Percentiles rank a stretch among this genome's conserved stretches.
Evolutionary conservation across 306 rosid species (phyloP).

Genomic region (Rosa multiflora): DNA sequence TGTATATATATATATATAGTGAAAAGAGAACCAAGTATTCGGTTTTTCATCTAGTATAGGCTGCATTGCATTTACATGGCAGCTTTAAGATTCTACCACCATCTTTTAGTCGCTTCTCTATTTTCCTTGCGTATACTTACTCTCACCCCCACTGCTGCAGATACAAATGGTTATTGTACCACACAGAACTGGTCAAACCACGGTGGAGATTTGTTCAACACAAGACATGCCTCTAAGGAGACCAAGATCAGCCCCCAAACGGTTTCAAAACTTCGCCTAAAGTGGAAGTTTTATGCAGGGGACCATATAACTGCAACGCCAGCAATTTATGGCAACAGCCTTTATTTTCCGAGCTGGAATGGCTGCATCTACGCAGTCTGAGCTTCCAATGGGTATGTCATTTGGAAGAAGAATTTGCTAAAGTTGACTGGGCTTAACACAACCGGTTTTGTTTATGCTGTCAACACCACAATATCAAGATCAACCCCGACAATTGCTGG

Average conservation of each 20-base stretch:
- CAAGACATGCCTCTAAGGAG: constrained; percentile 52
- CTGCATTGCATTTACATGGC: not conserved
- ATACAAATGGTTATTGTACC: not conserved
- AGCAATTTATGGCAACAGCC: constrained; percentile 32
- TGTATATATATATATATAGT: no score
- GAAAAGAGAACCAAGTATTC: not conserved
- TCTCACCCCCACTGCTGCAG: not conserved
- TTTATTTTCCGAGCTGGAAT: constrained; percentile 68
- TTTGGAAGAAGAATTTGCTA: constrained; percentile 38
- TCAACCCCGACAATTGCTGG: constrained; percentile 47
- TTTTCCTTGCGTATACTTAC: not conserved
- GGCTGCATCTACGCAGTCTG: constrained; percentile 48
- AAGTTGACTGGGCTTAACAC: constrained; percentile 37
- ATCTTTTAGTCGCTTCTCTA: not conserved
- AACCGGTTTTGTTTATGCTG: constrained; percentile 30
- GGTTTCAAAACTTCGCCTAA: constrained; percentile 33
- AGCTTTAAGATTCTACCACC: not conserved
- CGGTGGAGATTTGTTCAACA: constrained; percentile 55
- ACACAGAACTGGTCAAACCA: constrained; percentile 50
- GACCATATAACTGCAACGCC: constrained; percentile 54
- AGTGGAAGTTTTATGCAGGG: constrained; percentile 54
- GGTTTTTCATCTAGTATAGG: not conserved
- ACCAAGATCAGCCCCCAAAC: constrained; percentile 41
- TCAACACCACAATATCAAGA: constrained; percentile 39
- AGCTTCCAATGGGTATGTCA: constrained; percentile 35